Base-by-base conservation (phyloP, 1,284 basidiomycete genomes). In the Cryptococcus neoformans region DNA sequence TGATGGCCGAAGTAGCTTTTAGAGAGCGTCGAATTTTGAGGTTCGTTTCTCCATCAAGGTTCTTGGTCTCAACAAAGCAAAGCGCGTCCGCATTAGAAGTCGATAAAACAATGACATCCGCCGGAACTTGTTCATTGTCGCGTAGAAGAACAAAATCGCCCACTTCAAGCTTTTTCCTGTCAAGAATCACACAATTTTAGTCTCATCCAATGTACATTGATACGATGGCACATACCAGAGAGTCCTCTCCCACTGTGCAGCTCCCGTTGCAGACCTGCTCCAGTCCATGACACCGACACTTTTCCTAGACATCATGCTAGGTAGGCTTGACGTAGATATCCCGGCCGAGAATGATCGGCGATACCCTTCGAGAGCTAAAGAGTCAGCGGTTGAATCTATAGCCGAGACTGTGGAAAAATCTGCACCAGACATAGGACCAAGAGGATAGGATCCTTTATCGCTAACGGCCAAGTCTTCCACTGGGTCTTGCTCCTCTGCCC, bases 11-110 rank as follows among this genome's bases (percentile, higher is more conserved):
- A 0, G 93, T 96, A 1, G 87, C 89, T 56, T 83, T 87, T 54
- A 94, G 76, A 1, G 89, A 84, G 72, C 83, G 86, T 44, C 93
- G 84, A 4, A 87, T 86, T 77, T 98, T 99, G 69, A 98, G 80
- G 73, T 99, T 98, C 44, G 95, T 97, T 79, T 98, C 95, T 1
- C 94, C 95, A 67, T 99, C 95, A 55, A 98, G 79, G 70, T 95
- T 95, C 82, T 96, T 96, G 39, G 92, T 95, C 80, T 94, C 92
- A 39, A 95, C 81, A 66, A 91, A 94, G 72, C 90, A 92, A 74
- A 91, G 79, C 11, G 87, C 86, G 65, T 93, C 90, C 28, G 76
- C 55, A 72, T 93, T 90, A 2, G 90, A 92, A 1, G 77, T 76
- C 6, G 76, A 87, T 14, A 98, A 83, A 0, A 98, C 88, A 57